Conservation (phyloP, 257 asterid species). For the Cruciata laevipes region DNA sequence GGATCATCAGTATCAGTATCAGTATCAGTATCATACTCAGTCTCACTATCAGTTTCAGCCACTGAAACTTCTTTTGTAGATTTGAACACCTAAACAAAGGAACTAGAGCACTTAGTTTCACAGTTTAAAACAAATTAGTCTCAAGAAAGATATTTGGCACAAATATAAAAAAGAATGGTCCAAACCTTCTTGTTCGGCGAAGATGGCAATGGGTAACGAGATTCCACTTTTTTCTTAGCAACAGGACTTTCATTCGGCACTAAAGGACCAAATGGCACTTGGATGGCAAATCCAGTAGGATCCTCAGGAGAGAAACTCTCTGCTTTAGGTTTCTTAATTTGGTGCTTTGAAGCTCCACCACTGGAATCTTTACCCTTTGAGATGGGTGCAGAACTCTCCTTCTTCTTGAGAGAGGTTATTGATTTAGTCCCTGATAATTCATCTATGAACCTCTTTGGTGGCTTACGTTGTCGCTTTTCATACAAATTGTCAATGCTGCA, state of each 20-base stretch:
- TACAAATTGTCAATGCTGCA: constrained; percentile 26
- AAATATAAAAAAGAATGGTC: neutral
- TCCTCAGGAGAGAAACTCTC: constrained; percentile 44
- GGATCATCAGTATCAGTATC: neutral
- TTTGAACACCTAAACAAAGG: constrained; percentile 13
- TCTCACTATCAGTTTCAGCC: neutral
- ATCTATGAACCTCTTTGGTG: constrained; percentile 86
- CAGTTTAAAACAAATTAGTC: neutral
- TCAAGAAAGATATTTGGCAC: neutral
- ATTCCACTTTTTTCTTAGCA: constrained; percentile 12
- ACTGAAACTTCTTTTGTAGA: constrained; percentile 16
- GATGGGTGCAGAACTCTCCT: constrained; percentile 34
- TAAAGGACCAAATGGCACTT: constrained; percentile 87
- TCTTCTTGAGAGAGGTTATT: constrained; percentile 33
- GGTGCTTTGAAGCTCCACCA: constrained; percentile 44
- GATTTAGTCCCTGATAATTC: constrained; percentile 51
- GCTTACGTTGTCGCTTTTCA: constrained; percentile 77
- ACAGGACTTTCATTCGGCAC: constrained; percentile 30
- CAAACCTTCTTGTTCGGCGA: constrained; percentile 6
- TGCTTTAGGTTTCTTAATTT: constrained; percentile 32
- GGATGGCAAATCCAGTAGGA: constrained; percentile 61
- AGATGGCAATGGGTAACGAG: neutral
- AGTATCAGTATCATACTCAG: neutral
- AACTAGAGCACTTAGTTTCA: neutral
- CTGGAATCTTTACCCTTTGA: constrained; percentile 35